Evolutionary conservation across 2,329 filamentous ascomycete species (phyloP).

Genomic region (Fusarium neocosmosporiellum): DNA sequence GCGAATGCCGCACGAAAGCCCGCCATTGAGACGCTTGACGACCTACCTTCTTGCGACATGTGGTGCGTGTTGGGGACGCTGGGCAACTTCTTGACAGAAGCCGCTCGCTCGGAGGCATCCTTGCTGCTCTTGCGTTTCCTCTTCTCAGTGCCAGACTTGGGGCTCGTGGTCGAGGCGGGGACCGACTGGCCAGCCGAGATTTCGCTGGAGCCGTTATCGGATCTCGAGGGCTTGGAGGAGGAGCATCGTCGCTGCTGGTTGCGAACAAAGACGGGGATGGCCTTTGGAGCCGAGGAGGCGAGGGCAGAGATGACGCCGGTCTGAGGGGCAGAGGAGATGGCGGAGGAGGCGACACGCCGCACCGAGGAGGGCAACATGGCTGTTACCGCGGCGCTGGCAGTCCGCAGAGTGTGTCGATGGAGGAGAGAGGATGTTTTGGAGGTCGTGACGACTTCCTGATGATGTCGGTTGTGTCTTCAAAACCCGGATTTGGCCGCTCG

Average conservation of each 20-base stretch:
- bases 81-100: conserved; percentile 69
- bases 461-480: conserved; percentile 49
- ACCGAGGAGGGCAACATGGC: conserved; percentile 67
- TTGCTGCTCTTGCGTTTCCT: conserved; percentile 68
- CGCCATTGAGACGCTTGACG: not conserved
- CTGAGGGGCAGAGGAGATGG: conserved; percentile 59
- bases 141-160: conserved; percentile 62
- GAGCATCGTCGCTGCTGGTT: conserved; percentile 67
- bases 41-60: conserved; percentile 73
- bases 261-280: conserved; percentile 51
- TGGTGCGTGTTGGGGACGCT: conserved; percentile 81
- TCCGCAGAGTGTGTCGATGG: conserved; percentile 28
- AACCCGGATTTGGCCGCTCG: conserved; percentile 52
- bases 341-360: conserved; percentile 63
- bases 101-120: conserved; percentile 57
- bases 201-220: conserved; percentile 66
- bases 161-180: conserved; percentile 56
- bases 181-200: conserved; percentile 62
- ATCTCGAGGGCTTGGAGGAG: conserved; percentile 71
- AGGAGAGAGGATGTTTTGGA: conserved; percentile 31
- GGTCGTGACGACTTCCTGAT: conserved; percentile 47
- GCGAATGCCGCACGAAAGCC: conserved; percentile 10
- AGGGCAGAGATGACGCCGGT: conserved; percentile 57
- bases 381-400: conserved; percentile 43
- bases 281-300: conserved; percentile 54